Percentiles rank a stretch among this genome's conserved stretches.
Evolutionary conservation across 2,329 filamentous ascomycete genomes (phyloP).

Genomic region (Hymenoscyphus repandus): DNA sequence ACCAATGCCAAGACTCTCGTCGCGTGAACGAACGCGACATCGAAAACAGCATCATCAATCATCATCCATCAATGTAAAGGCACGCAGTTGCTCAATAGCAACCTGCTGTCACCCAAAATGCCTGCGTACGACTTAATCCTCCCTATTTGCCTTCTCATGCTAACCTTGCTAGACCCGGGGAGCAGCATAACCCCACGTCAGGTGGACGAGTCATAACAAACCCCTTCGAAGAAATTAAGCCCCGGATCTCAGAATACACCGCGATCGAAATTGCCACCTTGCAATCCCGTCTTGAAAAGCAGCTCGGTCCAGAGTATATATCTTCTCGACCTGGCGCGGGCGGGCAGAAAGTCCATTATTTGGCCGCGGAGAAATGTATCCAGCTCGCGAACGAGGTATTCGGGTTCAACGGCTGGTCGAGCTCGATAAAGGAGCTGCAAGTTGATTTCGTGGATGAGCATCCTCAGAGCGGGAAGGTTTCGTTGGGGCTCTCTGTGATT

Average conservation of each 20-base stretch:
- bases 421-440: slow-evolving; percentile 88
- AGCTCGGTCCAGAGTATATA: slow-evolving; percentile 93
- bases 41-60: background rate
- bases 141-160: slow-evolving; percentile 3
- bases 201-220: slow-evolving; percentile 52
- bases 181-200: slow-evolving; percentile 47
- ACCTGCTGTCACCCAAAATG: slow-evolving; percentile 32
- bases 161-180: slow-evolving; percentile 51
- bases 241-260: slow-evolving; percentile 73
- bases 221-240: slow-evolving; percentile 71
- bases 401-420: slow-evolving; percentile 97
- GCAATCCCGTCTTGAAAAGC: slow-evolving; percentile 80
- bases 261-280: slow-evolving; percentile 87
- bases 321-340: slow-evolving; percentile 79
- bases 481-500: slow-evolving; percentile 81
- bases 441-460: slow-evolving; percentile 94
- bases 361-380: slow-evolving; percentile 95
- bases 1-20: background rate
- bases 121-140: slow-evolving; percentile 37
- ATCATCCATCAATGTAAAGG: background rate
- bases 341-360: slow-evolving; percentile 84
- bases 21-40: background rate
- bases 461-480: slow-evolving; percentile 70
- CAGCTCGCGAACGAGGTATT: slow-evolving; percentile 92
- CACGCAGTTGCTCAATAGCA: slow-evolving; percentile 4